These are phyloP conservation scores for Gleditsia sinensis DNA, from an alignment of 306 rosid genomes.

Conservation along the genomic window DNA sequence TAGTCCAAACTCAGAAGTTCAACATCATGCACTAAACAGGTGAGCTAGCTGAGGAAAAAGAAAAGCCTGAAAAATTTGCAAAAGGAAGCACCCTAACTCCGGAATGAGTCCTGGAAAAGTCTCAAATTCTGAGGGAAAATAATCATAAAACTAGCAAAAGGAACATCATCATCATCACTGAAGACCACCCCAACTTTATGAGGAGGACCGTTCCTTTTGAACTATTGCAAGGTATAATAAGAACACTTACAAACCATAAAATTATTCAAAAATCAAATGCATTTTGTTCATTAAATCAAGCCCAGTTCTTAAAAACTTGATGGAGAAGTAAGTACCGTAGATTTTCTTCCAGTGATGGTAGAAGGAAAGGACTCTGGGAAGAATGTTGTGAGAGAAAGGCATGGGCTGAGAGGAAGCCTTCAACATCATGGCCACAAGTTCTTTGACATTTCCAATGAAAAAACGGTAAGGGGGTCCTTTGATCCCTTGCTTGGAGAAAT, in stretches of 20 bases:
- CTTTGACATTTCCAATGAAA: slow-evolving; percentile 90
- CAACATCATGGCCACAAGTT: slow-evolving; percentile 81
- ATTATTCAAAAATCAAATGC: slow-evolving; percentile 22
- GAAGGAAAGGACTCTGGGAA: slow-evolving; percentile 92
- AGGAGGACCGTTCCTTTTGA: neutral
- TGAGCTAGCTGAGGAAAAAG: slow-evolving; percentile 39
- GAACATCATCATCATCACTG: slow-evolving; percentile 37
- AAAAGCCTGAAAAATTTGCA: slow-evolving; percentile 62
- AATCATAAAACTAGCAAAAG: slow-evolving; percentile 44
- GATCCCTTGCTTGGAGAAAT: slow-evolving; percentile 85
- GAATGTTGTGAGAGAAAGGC: slow-evolving; percentile 92
- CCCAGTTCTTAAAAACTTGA: slow-evolving; percentile 21
- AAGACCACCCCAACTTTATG: slow-evolving; percentile 31
- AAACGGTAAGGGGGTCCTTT: slow-evolving; percentile 94
- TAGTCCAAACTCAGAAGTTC: slow-evolving; percentile 60
- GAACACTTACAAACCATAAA: neutral
- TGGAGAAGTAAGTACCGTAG: slow-evolving; percentile 54
- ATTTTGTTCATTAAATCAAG: neutral
- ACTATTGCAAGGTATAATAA: neutral
- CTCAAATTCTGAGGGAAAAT: slow-evolving; percentile 44
- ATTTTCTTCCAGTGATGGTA: slow-evolving; percentile 98
- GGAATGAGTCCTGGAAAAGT: slow-evolving; percentile 47
- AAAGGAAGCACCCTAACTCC: slow-evolving; percentile 52
- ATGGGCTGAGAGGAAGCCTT: slow-evolving; percentile 90
- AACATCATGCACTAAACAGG: slow-evolving; percentile 63